These are phyloP conservation scores for Ophiostoma triangulosporum DNA, from an alignment of 2,329 filamentous ascomycete genomes.

Conservation along the genomic window DNA sequence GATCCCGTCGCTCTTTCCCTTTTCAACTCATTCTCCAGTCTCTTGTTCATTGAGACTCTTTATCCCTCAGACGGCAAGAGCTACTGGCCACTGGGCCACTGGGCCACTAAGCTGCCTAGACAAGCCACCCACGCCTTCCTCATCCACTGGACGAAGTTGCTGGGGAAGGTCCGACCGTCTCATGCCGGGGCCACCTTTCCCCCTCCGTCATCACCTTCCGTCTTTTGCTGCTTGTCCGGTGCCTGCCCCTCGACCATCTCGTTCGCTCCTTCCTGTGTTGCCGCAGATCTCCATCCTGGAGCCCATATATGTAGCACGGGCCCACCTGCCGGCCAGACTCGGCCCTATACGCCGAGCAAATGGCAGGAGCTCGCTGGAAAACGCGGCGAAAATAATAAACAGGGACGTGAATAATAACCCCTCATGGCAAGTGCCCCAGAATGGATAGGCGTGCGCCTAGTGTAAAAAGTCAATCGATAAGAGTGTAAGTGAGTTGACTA, in stretches of 20 bases:
- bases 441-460: neutral
- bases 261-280: neutral
- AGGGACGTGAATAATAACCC: too few species aligned
- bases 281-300: neutral
- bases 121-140: constrained; percentile 1
- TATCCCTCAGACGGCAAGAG: neutral
- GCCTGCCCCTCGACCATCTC: neutral
- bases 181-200: neutral
- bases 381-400: constrained; percentile 15
- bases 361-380: constrained; percentile 13
- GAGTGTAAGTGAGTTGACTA: constrained; percentile 1
- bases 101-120: neutral
- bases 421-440: constrained; percentile 7
- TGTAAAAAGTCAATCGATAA: neutral
- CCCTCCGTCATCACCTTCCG: neutral
- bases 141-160: constrained; percentile 5
- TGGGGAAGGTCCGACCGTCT: constrained; percentile 4
- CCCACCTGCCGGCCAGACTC: neutral
- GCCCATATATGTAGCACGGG: neutral
- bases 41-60: neutral
- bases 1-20: neutral
- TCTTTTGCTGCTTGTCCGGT: neutral
- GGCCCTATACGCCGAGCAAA: constrained; percentile 3
- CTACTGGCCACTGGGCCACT: neutral
- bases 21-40: neutral